Evolutionary conservation across 768 basidiomycete genomes (phyloP).

Genomic region (Mycena capillaripes): DNA sequence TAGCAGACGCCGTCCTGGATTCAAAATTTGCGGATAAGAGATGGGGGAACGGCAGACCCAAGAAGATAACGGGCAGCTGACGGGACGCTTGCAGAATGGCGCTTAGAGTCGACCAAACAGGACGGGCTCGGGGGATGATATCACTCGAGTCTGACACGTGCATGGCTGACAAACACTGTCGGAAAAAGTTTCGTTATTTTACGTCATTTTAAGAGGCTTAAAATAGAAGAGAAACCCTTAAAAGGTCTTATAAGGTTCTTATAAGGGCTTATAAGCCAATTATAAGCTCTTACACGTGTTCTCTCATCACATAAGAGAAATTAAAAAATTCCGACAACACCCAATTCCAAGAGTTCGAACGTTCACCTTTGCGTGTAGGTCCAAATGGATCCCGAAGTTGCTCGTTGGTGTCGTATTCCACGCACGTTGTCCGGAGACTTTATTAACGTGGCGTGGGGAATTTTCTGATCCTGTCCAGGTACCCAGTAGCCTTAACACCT

Average conservation of each 20-base stretch:
- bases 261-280: too few relatives aligned
- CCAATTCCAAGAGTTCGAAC: too few relatives aligned
- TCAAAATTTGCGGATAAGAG: background rate
- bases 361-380: background rate
- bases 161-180: background rate
- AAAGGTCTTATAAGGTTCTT: too few relatives aligned
- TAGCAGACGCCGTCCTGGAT: background rate
- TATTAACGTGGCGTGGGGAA: conserved; percentile 11
- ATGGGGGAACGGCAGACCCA: background rate
- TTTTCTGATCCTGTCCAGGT: background rate
- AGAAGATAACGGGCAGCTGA: background rate
- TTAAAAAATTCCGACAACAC: too few relatives aligned
- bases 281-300: too few relatives aligned
- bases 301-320: too few relatives aligned
- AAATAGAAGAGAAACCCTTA: too few relatives aligned
- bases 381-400: background rate
- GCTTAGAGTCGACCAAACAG: conserved; percentile 8
- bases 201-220: too few relatives aligned
- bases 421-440: conserved; percentile 7
- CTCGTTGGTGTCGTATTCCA: background rate
- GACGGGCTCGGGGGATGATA: conserved; percentile 3
- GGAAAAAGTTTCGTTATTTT: too few relatives aligned
- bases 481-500: too few relatives aligned
- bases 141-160: background rate
- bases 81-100: background rate